phyloP scores from a whole-genome alignment of 1,284 basidiomycete species.

The Ceratobasidium theobromae region DNA sequence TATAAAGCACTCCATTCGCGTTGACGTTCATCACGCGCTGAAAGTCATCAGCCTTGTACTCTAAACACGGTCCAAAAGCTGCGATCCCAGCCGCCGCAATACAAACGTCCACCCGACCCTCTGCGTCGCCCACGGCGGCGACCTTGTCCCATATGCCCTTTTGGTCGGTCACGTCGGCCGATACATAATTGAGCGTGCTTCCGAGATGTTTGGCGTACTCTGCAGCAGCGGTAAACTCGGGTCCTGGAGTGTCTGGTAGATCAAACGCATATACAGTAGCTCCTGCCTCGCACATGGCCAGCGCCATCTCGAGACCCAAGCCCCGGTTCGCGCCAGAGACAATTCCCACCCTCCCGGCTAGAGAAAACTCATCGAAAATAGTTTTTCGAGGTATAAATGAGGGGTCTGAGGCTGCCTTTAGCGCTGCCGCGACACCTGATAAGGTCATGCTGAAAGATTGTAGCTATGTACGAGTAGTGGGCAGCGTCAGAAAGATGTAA shows the following conservation, averaged over 20 bases:
- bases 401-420: conserved; percentile 48
- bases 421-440: conserved; percentile 59
- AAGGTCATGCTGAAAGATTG: conserved; percentile 13
- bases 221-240: conserved; percentile 63
- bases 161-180: conserved; percentile 66
- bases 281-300: conserved; percentile 74
- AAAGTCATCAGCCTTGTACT: conserved; percentile 71
- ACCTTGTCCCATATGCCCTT: conserved; percentile 55
- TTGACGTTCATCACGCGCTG: conserved; percentile 74
- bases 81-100: conserved; percentile 78
- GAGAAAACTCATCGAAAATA: conserved; percentile 72
- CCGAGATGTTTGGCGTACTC: conserved; percentile 54
- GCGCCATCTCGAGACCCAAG: conserved; percentile 79
- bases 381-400: conserved; percentile 47
- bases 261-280: conserved; percentile 80
- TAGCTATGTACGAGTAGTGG: too few species aligned
- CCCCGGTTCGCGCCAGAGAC: conserved; percentile 80
- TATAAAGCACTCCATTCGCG: conserved; percentile 72
- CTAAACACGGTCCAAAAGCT: conserved; percentile 63
- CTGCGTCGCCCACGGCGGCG: conserved; percentile 61
- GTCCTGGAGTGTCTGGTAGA: conserved; percentile 61
- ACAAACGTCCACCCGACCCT: conserved; percentile 69
- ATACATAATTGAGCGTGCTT: conserved; percentile 61
- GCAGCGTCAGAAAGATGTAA: too few species aligned
- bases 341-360: conserved; percentile 69